Base-by-base conservation (phyloP, 2,329 filamentous ascomycete genomes). In the Colletotrichum sp. region DNA sequence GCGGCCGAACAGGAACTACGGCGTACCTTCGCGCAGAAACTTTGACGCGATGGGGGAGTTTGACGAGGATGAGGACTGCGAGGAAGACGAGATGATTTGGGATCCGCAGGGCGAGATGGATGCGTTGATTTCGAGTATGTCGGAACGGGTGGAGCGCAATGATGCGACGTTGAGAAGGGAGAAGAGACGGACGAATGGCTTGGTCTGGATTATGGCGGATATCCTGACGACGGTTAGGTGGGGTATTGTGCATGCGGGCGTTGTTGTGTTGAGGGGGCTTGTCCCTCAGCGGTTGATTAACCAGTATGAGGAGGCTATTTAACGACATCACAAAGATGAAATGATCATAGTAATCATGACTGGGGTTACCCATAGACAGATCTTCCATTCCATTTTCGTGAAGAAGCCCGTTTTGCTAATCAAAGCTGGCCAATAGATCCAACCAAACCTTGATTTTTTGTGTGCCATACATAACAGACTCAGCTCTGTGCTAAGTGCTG, bases 231-330 rank as follows among this genome's bases (percentile, higher is more conserved):
- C 87, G 70, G 87, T 92, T 2, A 78, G 90, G 66, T 92, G 91
- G 90, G 90, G 89, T 0, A 89, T 92, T 5, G 87, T 92, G 6
- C 89, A 91, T 75, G 88, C 91, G 77, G 90, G 88, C 0, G 90
- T 91, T 82, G 87, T 89, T 75, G 90, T 92, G 5, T 77, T 92
- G 54, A 76, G 80, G 18, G 82, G 81, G 1, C 62, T 85, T 47
- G 80, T 82, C 3, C 81, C 81, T 27, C 76, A 78, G 55, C 69
- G 80, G 4, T 13, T 81, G 65, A 81, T 82, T 21, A 80, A 80
- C 58, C 79, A 81, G 65, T 79, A 79, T 24, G 76, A 78, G 55
- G 61, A 71, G 27, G 64, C 66, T 18, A 34, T 65, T 5, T 66
- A 57, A 27, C 15, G 33, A 34, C 2, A 5, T 58, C 3, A 27